Percentiles rank a stretch among this genome's conserved stretches.
Evolutionary conservation across 2,329 filamentous ascomycete species (phyloP).

Genomic region (Trichoderma hamatum): DNA sequence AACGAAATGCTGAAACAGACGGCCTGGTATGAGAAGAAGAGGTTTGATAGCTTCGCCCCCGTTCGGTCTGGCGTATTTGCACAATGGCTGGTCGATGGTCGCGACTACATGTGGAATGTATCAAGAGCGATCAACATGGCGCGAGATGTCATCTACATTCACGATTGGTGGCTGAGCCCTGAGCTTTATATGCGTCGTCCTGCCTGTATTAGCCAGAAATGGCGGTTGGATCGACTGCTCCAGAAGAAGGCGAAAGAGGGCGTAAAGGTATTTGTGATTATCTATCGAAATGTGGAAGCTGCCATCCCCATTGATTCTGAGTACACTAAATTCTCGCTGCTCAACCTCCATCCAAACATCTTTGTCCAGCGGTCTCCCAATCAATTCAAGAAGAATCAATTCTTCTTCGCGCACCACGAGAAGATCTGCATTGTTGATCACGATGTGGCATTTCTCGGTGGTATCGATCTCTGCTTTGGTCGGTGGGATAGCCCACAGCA

Average conservation of each 20-base stretch:
- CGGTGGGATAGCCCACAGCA: conserved; percentile 97
- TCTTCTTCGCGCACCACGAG: conserved; percentile 99
- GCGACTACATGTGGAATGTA: conserved; percentile 99
- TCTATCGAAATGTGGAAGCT: conserved; percentile 96
- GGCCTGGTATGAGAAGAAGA: conserved; percentile 78
- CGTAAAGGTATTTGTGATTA: conserved; percentile 96
- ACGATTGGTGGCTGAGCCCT: conserved; percentile 98
- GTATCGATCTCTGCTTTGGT: conserved; percentile 95
- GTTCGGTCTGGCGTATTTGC: conserved; percentile 85
- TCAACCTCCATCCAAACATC: conserved; percentile 94
- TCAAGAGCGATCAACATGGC: conserved; percentile 96
- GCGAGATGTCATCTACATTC: conserved; percentile 96
- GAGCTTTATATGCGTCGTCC: conserved; percentile 94
- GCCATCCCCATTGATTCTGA: conserved; percentile 97
- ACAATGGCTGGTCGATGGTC: conserved; percentile 94
- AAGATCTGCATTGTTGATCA: conserved; percentile 98
- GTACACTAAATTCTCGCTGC: conserved; percentile 93
- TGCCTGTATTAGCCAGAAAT: conserved; percentile 95
- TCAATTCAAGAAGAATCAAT: conserved; percentile 97
- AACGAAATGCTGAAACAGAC: conserved; percentile 81
- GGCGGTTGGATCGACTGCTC: conserved; percentile 91
- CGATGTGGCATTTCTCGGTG: conserved; percentile 91
- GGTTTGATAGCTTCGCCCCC: conserved; percentile 92
- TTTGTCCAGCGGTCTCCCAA: conserved; percentile 96
- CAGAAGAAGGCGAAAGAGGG: conserved; percentile 92